Evolutionary conservation across 2,329 filamentous ascomycete species (phyloP).

Genomic region (Trichophyton equinum): DNA sequence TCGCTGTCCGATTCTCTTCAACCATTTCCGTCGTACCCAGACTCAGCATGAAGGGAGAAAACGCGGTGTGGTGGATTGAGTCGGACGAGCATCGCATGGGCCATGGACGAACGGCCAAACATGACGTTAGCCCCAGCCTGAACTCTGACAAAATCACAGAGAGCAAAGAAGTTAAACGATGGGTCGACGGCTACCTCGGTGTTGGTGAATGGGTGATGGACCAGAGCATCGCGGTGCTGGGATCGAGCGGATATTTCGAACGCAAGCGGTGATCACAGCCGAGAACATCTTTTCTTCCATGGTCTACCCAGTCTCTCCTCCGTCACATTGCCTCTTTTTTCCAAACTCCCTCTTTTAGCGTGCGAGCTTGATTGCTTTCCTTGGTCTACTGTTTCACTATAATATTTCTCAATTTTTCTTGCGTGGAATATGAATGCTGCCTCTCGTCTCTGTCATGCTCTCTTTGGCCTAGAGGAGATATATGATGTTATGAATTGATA

Average conservation of each 20-base stretch:
- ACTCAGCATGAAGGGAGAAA: neutral
- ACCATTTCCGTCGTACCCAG: neutral
- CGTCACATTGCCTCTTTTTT: neutral
- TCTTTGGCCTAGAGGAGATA: neutral
- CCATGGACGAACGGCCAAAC: conserved; percentile 15
- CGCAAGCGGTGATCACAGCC: conserved; percentile 37
- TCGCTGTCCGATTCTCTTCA: neutral
- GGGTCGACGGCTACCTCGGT: conserved; percentile 86
- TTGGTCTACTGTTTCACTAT: neutral
- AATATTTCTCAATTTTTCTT: neutral
- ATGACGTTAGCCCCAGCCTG: conserved; percentile 51
- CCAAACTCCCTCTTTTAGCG: neutral
- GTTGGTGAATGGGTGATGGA: conserved; percentile 98
- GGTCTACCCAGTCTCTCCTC: neutral
- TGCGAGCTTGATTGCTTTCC: neutral
- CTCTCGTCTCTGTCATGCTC: neutral
- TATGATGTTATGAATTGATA: neutral
- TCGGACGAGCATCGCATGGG: conserved; percentile 13
- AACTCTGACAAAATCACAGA: conserved; percentile 76
- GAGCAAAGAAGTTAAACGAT: conserved; percentile 69
- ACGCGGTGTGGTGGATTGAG: conserved; percentile 5
- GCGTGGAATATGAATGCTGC: neutral
- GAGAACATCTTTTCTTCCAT: neutral
- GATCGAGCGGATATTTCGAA: conserved; percentile 82
- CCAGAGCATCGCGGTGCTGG: conserved; percentile 82